Base-by-base conservation (phyloP, 331 rosid genomes). In the Acacia concinna region DNA sequence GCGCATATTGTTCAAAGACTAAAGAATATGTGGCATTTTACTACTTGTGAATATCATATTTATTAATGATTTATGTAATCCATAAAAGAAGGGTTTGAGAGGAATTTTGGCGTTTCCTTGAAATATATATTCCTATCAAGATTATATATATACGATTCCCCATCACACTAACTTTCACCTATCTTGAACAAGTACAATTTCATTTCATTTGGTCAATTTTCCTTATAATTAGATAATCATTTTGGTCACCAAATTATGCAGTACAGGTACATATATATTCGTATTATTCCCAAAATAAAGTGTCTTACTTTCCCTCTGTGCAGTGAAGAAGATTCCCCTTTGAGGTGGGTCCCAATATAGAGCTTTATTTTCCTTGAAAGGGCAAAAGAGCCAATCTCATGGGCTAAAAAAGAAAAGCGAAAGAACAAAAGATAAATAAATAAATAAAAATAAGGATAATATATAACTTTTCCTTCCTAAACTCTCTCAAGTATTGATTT, bases 201-300 rank as follows among this genome's bases (percentile, higher is more conserved):
- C 68, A 73, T 23, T 40, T 23, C 38, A 74, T 84, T 68, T 69
- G 66, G 85, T 78, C 86, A 83, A 86, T 81, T 78, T 67, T 89
- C 66, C 74, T 40, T 81, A 85, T 89, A 85, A 88, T 90, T 84
- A 78, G 73, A 66, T 79, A 81, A 88, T 88, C 85, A 89, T 91
- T 87, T 73, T 77, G 41, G 59, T 44, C 71, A 59, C 79, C 74
- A 68, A 70, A 67, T 79, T 69, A 9, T 64, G 1, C 5, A 8
- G 28, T 49, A 76, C 76, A 81, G 4, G 28, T 49, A 74, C 79
- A 79, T 80, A 84, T 59, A 62, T 60, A 60, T 66, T 37, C 70
- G 52, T 73, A 72, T 43, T 52, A 54, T 59, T 23, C 6, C 28
- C 12, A 76, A 40, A 28, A 81, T 14, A 46, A 32, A 70, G 31